These are phyloP conservation scores for Aegilops umbellulata DNA, from an alignment of 176 grass and related monocot species.

Conservation along the genomic window DNA sequence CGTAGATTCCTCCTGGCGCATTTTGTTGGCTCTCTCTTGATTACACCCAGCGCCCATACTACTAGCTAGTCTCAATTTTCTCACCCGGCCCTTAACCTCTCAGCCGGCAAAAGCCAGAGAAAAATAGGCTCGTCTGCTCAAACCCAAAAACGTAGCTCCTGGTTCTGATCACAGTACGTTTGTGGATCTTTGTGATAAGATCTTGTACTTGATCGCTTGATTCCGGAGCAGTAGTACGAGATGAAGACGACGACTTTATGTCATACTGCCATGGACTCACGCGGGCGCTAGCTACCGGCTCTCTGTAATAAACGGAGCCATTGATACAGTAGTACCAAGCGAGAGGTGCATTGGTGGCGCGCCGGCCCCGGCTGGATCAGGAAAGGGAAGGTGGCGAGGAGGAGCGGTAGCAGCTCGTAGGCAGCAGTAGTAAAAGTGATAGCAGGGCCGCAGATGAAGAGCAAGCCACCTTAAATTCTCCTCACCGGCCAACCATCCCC, in stretches of 20 bases:
- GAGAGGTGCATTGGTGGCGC: background rate
- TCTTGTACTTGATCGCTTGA: background rate
- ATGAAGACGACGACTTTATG: background rate
- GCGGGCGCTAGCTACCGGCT: background rate
- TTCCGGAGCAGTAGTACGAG: background rate
- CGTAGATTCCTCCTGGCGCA: background rate
- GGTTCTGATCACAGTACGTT: background rate
- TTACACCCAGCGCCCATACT: too few species aligned
- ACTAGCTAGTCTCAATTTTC: background rate
- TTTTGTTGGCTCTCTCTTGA: background rate
- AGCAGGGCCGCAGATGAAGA: background rate
- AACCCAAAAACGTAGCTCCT: background rate
- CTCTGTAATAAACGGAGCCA: background rate
- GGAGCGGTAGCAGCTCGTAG: background rate
- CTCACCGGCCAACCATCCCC: background rate
- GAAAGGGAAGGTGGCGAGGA: background rate
- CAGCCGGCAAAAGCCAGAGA: background rate
- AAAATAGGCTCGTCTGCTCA: background rate
- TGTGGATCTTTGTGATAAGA: background rate
- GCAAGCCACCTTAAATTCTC: constrained; percentile 16
- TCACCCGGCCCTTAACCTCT: background rate
- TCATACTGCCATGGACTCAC: background rate
- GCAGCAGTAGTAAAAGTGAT: background rate
- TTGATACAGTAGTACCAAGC: background rate
- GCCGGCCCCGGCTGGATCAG: background rate